These are phyloP conservation scores for Mesembryanthemum crystallinum DNA, from an alignment of 148 eudicot species.

Conservation along the genomic window DNA sequence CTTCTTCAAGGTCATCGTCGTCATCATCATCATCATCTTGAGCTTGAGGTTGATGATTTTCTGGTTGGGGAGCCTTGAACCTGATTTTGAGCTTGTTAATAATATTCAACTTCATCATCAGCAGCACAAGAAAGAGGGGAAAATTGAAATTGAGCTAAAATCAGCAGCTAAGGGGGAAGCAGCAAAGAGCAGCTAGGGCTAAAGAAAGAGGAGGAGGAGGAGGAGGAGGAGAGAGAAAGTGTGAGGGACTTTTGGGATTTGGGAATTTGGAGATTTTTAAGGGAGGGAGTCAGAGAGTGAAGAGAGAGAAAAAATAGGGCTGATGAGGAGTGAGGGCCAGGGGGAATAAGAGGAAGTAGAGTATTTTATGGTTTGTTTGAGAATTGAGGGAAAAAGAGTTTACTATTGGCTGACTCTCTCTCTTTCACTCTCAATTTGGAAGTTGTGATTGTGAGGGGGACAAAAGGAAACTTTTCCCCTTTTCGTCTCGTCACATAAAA, in stretches of 20 bases:
- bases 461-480: neutral
- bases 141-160: no score
- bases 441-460: neutral
- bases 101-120: no score
- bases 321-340: no score
- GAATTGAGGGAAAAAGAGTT: neutral
- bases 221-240: no score
- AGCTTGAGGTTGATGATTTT: constrained; percentile 1
- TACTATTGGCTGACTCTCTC: neutral
- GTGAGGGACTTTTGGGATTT: neutral
- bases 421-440: no score
- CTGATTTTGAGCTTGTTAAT: neutral
- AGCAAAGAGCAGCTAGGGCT: neutral
- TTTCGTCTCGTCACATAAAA: no score
- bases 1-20: constrained; percentile 13
- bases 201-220: neutral
- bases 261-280: neutral
- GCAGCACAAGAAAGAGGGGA: no score
- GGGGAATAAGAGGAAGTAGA: no score
- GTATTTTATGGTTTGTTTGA: neutral
- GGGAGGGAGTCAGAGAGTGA: neutral
- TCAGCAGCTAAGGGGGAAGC: no score
- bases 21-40: constrained; percentile 12
- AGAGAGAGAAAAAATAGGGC: neutral
- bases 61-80: neutral